Base-by-base conservation (phyloP, 2,329 filamentous ascomycete species). In the Cladosporium sp. region DNA sequence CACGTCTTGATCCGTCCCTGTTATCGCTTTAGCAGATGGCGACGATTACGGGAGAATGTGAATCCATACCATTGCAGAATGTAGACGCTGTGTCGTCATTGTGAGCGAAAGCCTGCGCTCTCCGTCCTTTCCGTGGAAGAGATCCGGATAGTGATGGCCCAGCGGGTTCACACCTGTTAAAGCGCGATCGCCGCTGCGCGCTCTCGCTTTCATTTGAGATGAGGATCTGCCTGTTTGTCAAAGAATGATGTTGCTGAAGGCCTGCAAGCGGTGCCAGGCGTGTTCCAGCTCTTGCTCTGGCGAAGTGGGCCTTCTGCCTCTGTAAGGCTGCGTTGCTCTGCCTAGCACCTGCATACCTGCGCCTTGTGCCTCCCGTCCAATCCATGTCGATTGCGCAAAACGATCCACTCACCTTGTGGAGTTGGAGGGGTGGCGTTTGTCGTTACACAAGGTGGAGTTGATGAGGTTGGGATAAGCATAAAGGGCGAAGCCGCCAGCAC, bases 261-360 rank as follows among this genome's bases (percentile, higher is more conserved):
- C 33, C 22, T 36, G 45, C 38, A 6, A 15, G n/a, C 18, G 36
- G 51, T 13, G 49, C 60, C 22, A 52, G 48, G 36, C 38, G 36
- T 54, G 49, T 13, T 39, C 41, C 45, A 9, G 55, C 58, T 12
- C 71, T 67, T 15, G 61, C 64, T 54, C 64, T 69, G 4, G 72
- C 72, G 52, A 76, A 77, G 55, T 75, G 68, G 15, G 70, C 68
- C 57, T 68, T 74, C 56, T 77, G 73, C 53, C 65, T 68, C 50
- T 70, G 66, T 3, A 66, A 27, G 13, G 64, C 56, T 13, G 65
- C 60, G 49, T 67, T 67, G 51, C 63, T 63, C n/a, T 35, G 29
- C 25, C 63, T 65, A 41, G 65, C 66, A 15, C 50, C 43, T 15
- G 58, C 58, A 43, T 56, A 64, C 3, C 62, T 55, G n/a, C 56